Evolutionary conservation across 2,329 filamentous ascomycete genomes (phyloP), one percentile per base, ranked within the genome.

Genomic region (Nigrospora oryzae): DNA sequence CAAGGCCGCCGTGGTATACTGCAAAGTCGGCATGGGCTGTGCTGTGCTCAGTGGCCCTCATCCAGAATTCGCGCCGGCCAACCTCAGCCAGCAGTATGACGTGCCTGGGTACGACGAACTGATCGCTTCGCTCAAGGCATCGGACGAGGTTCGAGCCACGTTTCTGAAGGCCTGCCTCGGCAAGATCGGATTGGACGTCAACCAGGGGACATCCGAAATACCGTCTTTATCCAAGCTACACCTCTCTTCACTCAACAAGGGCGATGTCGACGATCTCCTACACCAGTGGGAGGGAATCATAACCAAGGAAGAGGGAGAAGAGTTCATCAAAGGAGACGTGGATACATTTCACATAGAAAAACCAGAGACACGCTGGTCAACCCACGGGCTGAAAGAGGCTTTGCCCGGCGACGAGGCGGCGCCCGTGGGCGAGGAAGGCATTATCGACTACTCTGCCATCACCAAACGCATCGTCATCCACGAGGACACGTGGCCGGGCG

Each of bases 21-120:
- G 89, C 57, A 86, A 83, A 50, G 75, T 95, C 38, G 90, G 89
- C 1, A 78, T 89, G 38, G 93, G 93, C 2, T 79, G 78, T 35
- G 88, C 80, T 1, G 66, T 97, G 6, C 65, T 98, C 15, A 94
- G 86, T 1, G 89, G 90, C 0, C 87, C 89, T 35, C 93, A 98
- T 71, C 91, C 91, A 42, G 93, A 98, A 87, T 97, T 97, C 60
- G 83, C 89, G 4, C 79, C 86, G 1, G 77, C 72, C 38, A 95
- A 95, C 56, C 74, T 97, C 7, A 75, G 82, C 49, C 78, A 75
- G 7, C 80, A 84, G 5, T 75, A 82, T 7, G 74, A 77, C 11
- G 68, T 85, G 0, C 79, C 84, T 0, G 77, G 77, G 1, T 97
- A 94, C 59, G 73, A 76, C 14, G 71, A 81, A 4, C 65, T 95